These are phyloP conservation scores for Kregervanrija delftensis DNA, from an alignment of 805 yeast species.

Conservation along the genomic window DNA sequence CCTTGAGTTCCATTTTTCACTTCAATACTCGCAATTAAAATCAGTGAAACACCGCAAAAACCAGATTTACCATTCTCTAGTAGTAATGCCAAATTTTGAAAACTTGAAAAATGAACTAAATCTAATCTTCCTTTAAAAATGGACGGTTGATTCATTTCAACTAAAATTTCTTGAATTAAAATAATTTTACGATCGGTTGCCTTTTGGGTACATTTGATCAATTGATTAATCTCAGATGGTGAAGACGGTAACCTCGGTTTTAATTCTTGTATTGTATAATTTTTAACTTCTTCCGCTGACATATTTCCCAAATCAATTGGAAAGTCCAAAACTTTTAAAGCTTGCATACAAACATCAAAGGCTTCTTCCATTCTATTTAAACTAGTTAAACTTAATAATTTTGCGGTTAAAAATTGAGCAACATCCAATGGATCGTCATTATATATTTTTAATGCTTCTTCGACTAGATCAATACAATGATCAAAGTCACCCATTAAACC, in stretches of 20 bases:
- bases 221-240: constrained; percentile 29
- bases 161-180: constrained; percentile 34
- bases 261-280: constrained; percentile 18
- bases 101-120: constrained; percentile 28
- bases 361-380: constrained; percentile 28
- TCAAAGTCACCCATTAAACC: constrained; percentile 26
- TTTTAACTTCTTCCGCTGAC: constrained; percentile 5
- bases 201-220: constrained; percentile 17
- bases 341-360: constrained; percentile 28
- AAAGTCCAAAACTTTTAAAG: constrained; percentile 31
- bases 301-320: constrained; percentile 5
- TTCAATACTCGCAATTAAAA: constrained; percentile 32
- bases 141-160: constrained; percentile 32
- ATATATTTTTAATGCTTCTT: constrained; percentile 24
- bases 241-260: constrained; percentile 32
- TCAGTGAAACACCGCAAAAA: constrained; percentile 32
- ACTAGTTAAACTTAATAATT: constrained; percentile 31
- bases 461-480: constrained; percentile 31
- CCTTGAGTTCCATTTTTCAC: constrained; percentile 25
- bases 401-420: constrained; percentile 30
- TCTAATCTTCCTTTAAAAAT: constrained; percentile 21
- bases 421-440: constrained; percentile 25
- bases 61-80: constrained; percentile 34
- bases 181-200: constrained; percentile 24
- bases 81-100: constrained; percentile 30